A percentile compares a stretch with the other conserved stretches of the same genome.
Conservation (phyloP, 148 eudicot species). For the Chenopodium album region DNA sequence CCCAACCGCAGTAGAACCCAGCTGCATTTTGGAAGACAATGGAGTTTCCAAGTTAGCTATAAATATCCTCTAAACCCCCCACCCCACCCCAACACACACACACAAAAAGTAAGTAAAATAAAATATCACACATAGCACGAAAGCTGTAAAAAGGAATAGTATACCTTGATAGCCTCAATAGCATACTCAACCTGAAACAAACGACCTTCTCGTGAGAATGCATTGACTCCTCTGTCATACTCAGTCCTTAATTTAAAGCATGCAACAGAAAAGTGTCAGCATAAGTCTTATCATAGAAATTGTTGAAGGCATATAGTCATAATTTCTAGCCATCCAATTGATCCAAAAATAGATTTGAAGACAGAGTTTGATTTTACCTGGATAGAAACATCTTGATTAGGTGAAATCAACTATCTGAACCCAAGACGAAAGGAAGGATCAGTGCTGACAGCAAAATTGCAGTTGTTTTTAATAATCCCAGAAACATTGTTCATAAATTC, state of each 20-base stretch:
- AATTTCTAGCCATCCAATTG: too few species aligned
- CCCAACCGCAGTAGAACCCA: too few species aligned
- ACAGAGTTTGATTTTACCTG: conserved; percentile 28
- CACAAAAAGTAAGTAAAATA: too few species aligned
- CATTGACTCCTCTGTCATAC: conserved; percentile 60
- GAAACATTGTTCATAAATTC: too few species aligned
- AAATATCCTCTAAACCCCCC: too few species aligned
- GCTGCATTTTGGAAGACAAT: too few species aligned
- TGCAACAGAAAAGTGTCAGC: background rate
- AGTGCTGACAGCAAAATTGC: background rate
- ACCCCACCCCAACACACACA: too few species aligned
- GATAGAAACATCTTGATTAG: conserved; percentile 42
- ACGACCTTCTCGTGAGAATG: conserved; percentile 54
- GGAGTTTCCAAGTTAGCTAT: too few species aligned
- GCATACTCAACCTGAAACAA: conserved; percentile 26
- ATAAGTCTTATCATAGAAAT: background rate
- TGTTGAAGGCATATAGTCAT: background rate
- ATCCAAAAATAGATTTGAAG: conserved; percentile 9
- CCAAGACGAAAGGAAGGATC: background rate
- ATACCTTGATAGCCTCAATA: too few species aligned
- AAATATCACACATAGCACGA: too few species aligned
- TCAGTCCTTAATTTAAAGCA: conserved; percentile 42
- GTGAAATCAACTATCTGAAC: conserved; percentile 13
- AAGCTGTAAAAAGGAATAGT: too few species aligned
- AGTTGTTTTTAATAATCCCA: too few species aligned